phyloP scores from a whole-genome alignment of 345 rosid species.

The Eucalyptus tenuipes region DNA sequence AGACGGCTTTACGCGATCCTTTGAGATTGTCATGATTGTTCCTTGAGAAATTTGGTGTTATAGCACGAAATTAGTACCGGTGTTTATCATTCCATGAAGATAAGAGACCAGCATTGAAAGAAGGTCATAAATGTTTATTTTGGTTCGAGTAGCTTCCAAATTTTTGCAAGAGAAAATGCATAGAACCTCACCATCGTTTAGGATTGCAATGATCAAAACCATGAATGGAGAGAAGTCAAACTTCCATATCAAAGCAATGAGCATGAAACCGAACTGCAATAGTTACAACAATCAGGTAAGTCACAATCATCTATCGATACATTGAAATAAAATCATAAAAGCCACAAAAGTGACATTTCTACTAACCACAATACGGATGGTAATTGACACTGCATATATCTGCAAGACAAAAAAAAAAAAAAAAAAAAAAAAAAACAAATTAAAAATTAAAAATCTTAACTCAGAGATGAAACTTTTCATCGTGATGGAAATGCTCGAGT shows the following conservation, averaged over 20 bases:
- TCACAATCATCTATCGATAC: neutral
- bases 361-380: conserved; percentile 36
- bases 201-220: conserved; percentile 37
- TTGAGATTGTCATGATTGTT: conserved; percentile 42
- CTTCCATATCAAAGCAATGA: conserved; percentile 35
- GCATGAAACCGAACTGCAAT: conserved; percentile 32
- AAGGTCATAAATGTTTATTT: neutral
- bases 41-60: neutral
- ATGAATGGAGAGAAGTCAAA: conserved; percentile 42
- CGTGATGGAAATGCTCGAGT: neutral
- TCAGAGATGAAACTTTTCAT: neutral
- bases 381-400: conserved; percentile 41
- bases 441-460: neutral
- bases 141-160: neutral
- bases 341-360: neutral
- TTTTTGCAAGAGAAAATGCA: neutral
- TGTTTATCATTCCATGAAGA: neutral
- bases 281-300: neutral
- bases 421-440: neutral
- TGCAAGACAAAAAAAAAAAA: neutral
- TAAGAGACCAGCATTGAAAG: neutral
- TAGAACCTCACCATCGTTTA: conserved; percentile 23
- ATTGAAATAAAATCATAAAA: neutral
- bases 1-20: conserved; percentile 42
- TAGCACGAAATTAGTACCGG: neutral